Evolutionary conservation across 2,329 filamentous ascomycete species (phyloP), one percentile per base, ranked within the genome.

Genomic region (Fusarium ramigenum): DNA sequence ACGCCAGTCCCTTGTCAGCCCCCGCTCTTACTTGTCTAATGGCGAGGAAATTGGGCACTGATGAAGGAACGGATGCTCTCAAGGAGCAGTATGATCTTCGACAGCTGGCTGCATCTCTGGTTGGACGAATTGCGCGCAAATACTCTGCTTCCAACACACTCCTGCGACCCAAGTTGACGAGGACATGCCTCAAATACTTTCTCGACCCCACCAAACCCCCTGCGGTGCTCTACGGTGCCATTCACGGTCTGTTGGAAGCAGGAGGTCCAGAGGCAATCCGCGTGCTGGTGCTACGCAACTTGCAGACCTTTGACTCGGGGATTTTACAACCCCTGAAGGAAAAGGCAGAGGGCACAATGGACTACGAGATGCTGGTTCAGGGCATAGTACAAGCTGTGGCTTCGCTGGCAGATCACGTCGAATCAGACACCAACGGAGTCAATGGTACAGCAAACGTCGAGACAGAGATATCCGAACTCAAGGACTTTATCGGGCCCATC

Each of bases 161-260:
- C 19, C 89, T 98, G 32, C 94, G 95, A 64, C 92, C 95, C 5
- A 93, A 97, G 72, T 91, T 99, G 36, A 95, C 95, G 8, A 90
- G 96, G n/a, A 96, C 95, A 0, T 98, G 95, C 78, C 88, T 98
- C 39, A 97, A 97, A 83, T 91, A 93, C 78, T 96, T 98, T 82
- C 88, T 99, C 36, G 95, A 98, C 78, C 93, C 94, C 0, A 90
- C 91, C 47, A 94, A 95, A 79, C 91, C 95, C 0, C 89, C 95
- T 0, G 91, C 93, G 4, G 92, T 96, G 3, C 93, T 97, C 78
- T 99, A 96, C 80, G 96, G 96, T 49, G 94, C 96, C 11, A 88
- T 99, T 28, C 89, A 91, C 36, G 96, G 95, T 3, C 85, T 99
- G 6, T 87, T 92, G 4, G 90, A 92, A 4, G 92, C 97, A 30